Base-by-base conservation (phyloP, 2,329 filamentous ascomycete genomes). In the Fusarium sp. region DNA sequence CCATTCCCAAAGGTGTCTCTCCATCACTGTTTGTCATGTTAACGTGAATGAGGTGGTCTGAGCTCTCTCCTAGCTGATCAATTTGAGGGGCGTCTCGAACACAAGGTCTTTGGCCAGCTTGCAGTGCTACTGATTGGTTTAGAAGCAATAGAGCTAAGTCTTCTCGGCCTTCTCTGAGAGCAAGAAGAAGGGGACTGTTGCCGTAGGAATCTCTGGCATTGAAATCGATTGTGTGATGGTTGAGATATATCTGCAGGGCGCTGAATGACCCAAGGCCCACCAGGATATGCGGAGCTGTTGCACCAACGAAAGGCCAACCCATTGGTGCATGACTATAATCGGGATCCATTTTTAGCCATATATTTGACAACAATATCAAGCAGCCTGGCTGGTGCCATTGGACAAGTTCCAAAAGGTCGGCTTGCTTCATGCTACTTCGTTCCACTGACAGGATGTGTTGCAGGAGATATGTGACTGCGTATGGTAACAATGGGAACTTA, bases 281-380 rank as follows among this genome's bases (percentile, higher is more conserved):
- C 0, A 4, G 10, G 0, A 24, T 4, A 9, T 61, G 34, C 1
- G 42, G 4, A 6, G 16, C 3, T 0, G 44, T 24, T 14, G 27
- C 22, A 0, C 2, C n/a, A 0, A 2, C 4, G 0, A 61, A 61
- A 2, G 44, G 53, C 59, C 44, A 61, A 0, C 44, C 59, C 1
- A 15, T 24, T 2, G 53, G 53, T 0, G 25, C 32, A 20, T 59
- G 34, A 2, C 8, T 49, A 1, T 4, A 1, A 0, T 50, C 34
- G 4, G 59, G 59, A 3, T 61, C 59, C 34, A 61, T 59, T 5
- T 11, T 20, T 7, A 32, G 14, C 59, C 53, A 61, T 4, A 61
- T 3, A 0, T 0, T 1, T 6, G 34, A 29, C 0, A 61, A 4
- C 22, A 11, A n/a, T 0, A 0, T 29, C 0, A 61, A 10, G 0